Base-by-base conservation (phyloP, 73 alveolate genomes). In the Paraurostyla sp. region DNA sequence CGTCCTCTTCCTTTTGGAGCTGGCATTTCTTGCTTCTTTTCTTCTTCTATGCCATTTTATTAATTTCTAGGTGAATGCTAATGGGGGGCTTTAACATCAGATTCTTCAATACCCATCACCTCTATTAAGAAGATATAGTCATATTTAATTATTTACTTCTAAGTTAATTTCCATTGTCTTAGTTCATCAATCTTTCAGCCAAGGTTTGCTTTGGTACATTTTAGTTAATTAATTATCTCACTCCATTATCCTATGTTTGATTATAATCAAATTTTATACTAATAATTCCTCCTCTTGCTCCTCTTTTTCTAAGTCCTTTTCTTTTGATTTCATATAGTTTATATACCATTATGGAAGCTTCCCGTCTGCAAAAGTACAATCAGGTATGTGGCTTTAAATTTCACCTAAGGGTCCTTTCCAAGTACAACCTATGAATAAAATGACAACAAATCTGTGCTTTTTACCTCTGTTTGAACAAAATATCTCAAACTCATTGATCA, bases 401-500 rank as follows among this genome's bases (percentile, higher is more conserved):
- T 49, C 76, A 3, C 49, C 89, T 20, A 78, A 15, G 40, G 89
- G 80, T 20, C 89, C 89, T 52, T 54, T 51, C 89, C 89, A 78
- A 36, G 29, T 40, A 35, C 89, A 78, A 4, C 80, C 89, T 73
- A 48, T 16, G 20, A 22, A 16, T 27, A 27, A 27, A 16, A 7
- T 6, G 13, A 27, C 29, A n/a, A n/a, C 4, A 62, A 9, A 4
- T 36, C n/a, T 69, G 6, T 69, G 35, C 45, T 36, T 65, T 13
- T 22, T 73, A 73, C 86, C 86, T 54, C 78, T 78, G 43, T 51
- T 51, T 36, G 89, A 1, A 71, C 97, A 92, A 89, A 71, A 92
- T 18, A 92, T 88, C 63, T 88, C 93, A 57, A 92, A 88, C 76
- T 89, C 94, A 59, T 80, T 89, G 18, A 92, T 88, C 73, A 92